Conservation (phyloP, 306 rosid species). For the Pueraria montana region DNA sequence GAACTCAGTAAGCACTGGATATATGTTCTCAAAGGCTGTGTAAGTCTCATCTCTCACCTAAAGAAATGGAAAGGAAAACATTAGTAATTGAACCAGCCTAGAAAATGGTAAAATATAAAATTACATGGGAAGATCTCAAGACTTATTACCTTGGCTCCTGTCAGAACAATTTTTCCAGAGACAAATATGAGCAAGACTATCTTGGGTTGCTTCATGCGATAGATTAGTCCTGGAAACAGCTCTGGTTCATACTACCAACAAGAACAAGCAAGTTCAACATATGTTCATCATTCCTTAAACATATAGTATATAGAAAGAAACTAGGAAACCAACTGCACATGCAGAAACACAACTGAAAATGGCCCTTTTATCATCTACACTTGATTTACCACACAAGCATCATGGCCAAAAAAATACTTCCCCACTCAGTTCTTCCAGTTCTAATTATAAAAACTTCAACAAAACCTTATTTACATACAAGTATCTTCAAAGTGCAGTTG, state of each 20-base stretch:
- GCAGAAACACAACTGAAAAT: neutral
- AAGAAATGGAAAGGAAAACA: neutral
- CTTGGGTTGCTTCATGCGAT: constrained; percentile 95
- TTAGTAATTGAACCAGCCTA: no score
- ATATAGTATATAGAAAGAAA: no score
- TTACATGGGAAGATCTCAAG: neutral
- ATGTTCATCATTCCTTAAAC: no score
- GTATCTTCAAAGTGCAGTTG: no score
- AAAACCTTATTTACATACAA: no score
- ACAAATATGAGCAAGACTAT: constrained; percentile 93
- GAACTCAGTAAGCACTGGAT: constrained; percentile 83
- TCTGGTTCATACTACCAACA: constrained; percentile 89
- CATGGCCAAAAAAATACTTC: no score
- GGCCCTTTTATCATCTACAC: neutral
- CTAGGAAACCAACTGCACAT: no score
- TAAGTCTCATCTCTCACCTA: constrained; percentile 86
- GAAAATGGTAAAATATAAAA: neutral
- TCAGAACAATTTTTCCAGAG: constrained; percentile 95
- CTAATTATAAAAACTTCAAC: no score
- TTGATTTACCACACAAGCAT: constrained; percentile 1
- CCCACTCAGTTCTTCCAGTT: no score
- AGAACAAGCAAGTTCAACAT: neutral
- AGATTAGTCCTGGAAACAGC: constrained; percentile 92
- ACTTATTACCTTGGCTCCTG: constrained; percentile 87
- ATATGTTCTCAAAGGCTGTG: constrained; percentile 88